Conservation (phyloP, 306 rosid genomes). For the Vigna angularis region DNA sequence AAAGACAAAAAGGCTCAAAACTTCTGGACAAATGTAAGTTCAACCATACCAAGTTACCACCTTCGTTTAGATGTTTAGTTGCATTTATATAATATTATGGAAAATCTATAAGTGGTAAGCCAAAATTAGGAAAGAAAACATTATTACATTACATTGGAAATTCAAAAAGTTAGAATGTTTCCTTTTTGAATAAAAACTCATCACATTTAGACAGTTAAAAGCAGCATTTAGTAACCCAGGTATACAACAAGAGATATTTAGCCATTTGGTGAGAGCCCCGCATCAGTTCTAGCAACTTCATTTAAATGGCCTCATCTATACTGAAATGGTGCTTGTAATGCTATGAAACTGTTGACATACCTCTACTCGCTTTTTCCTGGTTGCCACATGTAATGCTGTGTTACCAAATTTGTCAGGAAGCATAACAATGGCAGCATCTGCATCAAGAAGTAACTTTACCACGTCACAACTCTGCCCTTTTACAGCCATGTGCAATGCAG, state of each 20-base stretch:
- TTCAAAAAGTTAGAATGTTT: neutral
- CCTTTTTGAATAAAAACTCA: neutral
- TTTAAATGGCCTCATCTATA: slow-evolving; percentile 20
- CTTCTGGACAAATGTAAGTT: neutral
- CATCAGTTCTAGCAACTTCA: slow-evolving; percentile 6
- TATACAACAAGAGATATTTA: slow-evolving; percentile 10
- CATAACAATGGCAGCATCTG: slow-evolving; percentile 98
- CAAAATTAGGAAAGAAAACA: neutral
- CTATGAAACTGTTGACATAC: slow-evolving; percentile 50
- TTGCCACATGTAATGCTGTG: slow-evolving; percentile 93
- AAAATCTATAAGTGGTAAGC: neutral
- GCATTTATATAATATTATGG: neutral
- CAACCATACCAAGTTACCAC: neutral
- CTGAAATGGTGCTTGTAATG: slow-evolving; percentile 2
- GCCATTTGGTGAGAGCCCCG: neutral
- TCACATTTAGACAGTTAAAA: neutral
- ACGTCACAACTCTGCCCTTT: slow-evolving; percentile 94
- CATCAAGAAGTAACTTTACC: slow-evolving; percentile 88
- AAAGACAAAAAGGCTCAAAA: neutral
- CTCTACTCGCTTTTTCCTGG: slow-evolving; percentile 97
- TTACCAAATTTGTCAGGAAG: slow-evolving; percentile 97
- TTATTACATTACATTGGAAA: neutral
- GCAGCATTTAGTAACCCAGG: neutral
- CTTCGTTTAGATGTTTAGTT: neutral
- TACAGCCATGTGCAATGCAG: slow-evolving; percentile 99